Evolutionary conservation across 805 yeast genomes (phyloP), one percentile per base, ranked within the genome.

Genomic region (Komagataella mondaviorum): DNA sequence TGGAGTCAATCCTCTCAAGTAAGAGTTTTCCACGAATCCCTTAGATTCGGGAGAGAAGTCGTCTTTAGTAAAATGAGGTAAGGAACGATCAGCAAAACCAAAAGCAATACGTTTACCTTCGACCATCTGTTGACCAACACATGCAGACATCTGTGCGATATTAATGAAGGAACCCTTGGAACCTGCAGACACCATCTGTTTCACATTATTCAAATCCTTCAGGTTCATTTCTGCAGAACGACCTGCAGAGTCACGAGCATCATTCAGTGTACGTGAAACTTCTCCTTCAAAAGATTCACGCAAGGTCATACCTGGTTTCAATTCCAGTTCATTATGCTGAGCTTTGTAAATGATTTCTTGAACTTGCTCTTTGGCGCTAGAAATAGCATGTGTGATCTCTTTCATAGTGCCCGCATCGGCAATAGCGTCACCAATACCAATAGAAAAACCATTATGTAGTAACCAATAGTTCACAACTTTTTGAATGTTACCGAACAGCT

Each of bases 51-150:
- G 98, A 49, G 96, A 88, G 67, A 93, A 93, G 67, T 93, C 99
- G 71, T 93, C 99, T 68, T 93, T 93, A 6, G 98, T 89, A 67
- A 93, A 93, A 69, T 93, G 99, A 10, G 99, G 99, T 62, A 93
- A 73, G 1, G 97, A 83, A 71, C 99, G 85, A 67, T 93, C 98
- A 45, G 88, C 82, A 65, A 93, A 93, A 47, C 99, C 99, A 60
- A 87, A 93, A 22, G 96, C 95, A 72, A 93, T 91, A 78, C 99
- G 95, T 69, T 88, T 93, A 80, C 99, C 99, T 73, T 93, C 99
- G 48, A 93, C 99, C 71, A 95, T 93, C 67, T 93, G 99, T 70
- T 93, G 99, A 61, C 99, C 99, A 24, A 93, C 99, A 85, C 99
- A 93, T 8, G 99, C 99, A 45, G 97, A 89, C 99, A 93, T 93